phyloP scores from a whole-genome alignment of 2,329 filamentous ascomycete genomes.

The Paecilomyces formosus region DNA sequence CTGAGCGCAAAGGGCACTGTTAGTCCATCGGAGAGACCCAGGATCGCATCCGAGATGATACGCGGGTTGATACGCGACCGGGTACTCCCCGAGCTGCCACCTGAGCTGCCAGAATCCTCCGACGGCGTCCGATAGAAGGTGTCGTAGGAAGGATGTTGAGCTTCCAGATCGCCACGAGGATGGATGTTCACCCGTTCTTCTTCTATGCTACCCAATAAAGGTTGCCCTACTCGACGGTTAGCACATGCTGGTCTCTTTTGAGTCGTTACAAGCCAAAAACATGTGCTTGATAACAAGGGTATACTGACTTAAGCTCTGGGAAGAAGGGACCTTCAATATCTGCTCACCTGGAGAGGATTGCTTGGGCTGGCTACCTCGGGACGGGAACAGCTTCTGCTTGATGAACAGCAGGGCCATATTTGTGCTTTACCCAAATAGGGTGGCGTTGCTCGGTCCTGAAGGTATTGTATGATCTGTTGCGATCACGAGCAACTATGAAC shows the following conservation, averaged over 20 bases:
- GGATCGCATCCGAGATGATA: slow-evolving; percentile 56
- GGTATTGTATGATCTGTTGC: not conserved
- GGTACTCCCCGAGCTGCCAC: slow-evolving; percentile 14
- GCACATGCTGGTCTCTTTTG: slow-evolving; percentile 5
- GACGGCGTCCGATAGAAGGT: slow-evolving; percentile 21
- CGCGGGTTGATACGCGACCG: slow-evolving; percentile 31
- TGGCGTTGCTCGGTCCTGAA: not conserved
- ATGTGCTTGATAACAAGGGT: not conserved
- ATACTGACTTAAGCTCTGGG: slow-evolving; percentile 7
- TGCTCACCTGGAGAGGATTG: slow-evolving; percentile 1
- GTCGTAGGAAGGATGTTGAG: slow-evolving; percentile 23
- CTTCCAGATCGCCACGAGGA: slow-evolving; percentile 23
- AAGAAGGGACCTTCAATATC: slow-evolving; percentile 9
- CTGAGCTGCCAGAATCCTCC: slow-evolving; percentile 10
- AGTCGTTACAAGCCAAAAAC: not conserved
- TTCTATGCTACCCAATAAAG: slow-evolving; percentile 18
- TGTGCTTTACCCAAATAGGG: not conserved
- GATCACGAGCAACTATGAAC: not conserved
- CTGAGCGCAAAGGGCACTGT: slow-evolving; percentile 75
- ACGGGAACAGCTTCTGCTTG: slow-evolving; percentile 29
- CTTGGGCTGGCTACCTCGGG: slow-evolving; percentile 9
- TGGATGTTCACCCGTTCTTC: slow-evolving; percentile 16
- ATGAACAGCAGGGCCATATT: slow-evolving; percentile 32
- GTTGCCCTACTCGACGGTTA: slow-evolving; percentile 18
- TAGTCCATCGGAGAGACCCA: slow-evolving; percentile 70